These are phyloP conservation scores for Trypanosoma brucei DNA, from an alignment of 208 protist species.

Conservation along the genomic window DNA sequence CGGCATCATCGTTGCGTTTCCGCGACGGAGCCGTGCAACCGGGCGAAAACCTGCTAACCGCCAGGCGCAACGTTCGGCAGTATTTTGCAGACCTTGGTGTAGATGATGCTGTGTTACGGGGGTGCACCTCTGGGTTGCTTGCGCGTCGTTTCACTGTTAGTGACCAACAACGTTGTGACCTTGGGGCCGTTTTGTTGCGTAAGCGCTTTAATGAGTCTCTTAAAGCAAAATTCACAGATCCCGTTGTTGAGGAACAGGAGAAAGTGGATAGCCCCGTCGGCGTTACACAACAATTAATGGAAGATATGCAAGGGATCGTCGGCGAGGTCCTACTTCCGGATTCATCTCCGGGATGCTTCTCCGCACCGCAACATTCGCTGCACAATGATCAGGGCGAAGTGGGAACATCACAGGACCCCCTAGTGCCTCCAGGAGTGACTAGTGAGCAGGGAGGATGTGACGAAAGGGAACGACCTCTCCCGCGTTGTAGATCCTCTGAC, in stretches of 20 bases:
- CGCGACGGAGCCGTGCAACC: slow-evolving; percentile 6
- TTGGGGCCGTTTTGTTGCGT: slow-evolving; percentile 34
- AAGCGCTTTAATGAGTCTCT: slow-evolving; percentile 26
- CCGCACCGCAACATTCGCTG: too few relatives aligned
- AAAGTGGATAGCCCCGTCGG: not conserved
- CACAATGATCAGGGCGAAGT: too few relatives aligned
- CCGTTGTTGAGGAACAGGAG: not conserved
- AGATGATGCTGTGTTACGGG: slow-evolving; percentile 40
- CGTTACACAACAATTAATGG: slow-evolving; percentile 10
- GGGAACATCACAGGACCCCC: too few relatives aligned
- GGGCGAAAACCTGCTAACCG: slow-evolving; percentile 48
- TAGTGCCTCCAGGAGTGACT: too few relatives aligned
- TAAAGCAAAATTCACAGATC: not conserved
- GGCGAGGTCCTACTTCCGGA: too few relatives aligned
- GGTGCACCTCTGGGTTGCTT: slow-evolving; percentile 9
- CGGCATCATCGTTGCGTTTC: slow-evolving; percentile 14
- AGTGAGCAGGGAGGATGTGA: too few relatives aligned
- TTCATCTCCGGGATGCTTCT: too few relatives aligned
- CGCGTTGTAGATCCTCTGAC: too few relatives aligned
- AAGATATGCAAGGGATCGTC: slow-evolving; percentile 7
- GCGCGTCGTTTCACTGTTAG: slow-evolving; percentile 35
- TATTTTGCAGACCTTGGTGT: slow-evolving; percentile 65
- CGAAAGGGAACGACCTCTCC: too few relatives aligned
- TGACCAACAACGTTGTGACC: slow-evolving; percentile 43
- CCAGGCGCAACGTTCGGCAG: slow-evolving; percentile 31